phyloP scores from a whole-genome alignment of 1,284 basidiomycete genomes.

The Trametes hirsuta region DNA sequence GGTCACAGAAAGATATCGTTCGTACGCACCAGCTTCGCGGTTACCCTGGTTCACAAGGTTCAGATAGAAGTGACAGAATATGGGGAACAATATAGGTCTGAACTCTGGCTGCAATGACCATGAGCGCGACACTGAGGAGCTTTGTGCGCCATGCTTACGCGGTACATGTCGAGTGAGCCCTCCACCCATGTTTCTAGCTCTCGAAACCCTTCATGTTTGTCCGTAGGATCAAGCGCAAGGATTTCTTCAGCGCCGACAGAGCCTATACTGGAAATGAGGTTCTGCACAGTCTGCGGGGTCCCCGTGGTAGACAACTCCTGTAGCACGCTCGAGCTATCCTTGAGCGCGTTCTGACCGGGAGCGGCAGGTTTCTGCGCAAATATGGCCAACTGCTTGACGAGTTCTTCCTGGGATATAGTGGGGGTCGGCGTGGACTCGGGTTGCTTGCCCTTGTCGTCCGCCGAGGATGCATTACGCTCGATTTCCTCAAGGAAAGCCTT shows the following conservation, averaged over 20 bases:
- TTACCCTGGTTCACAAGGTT: slow-evolving; percentile 92
- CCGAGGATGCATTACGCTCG: slow-evolving; percentile 48
- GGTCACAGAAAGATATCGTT: neutral
- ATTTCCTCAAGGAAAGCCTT: slow-evolving; percentile 74
- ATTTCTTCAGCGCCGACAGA: slow-evolving; percentile 82
- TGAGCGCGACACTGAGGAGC: slow-evolving; percentile 3
- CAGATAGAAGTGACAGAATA: slow-evolving; percentile 97
- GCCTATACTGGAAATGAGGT: slow-evolving; percentile 74
- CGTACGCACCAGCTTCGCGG: slow-evolving; percentile 78
- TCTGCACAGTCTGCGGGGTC: slow-evolving; percentile 70
- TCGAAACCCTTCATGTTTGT: slow-evolving; percentile 86
- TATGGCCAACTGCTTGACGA: slow-evolving; percentile 67
- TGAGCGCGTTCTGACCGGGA: slow-evolving; percentile 68
- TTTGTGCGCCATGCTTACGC: slow-evolving; percentile 48
- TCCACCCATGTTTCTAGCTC: slow-evolving; percentile 95
- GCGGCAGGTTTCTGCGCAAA: slow-evolving; percentile 66
- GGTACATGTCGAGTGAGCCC: slow-evolving; percentile 86
- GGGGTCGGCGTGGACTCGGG: slow-evolving; percentile 40
- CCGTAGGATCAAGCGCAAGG: slow-evolving; percentile 83
- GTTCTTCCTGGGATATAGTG: slow-evolving; percentile 59
- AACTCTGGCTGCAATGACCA: slow-evolving; percentile 79
- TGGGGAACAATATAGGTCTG: slow-evolving; percentile 89
- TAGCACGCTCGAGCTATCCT: slow-evolving; percentile 63
- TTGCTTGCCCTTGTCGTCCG: slow-evolving; percentile 55
- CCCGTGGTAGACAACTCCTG: slow-evolving; percentile 68